These are phyloP conservation scores for Cyberlindnera petersonii DNA, from an alignment of 805 yeast genomes.

Conservation along the genomic window DNA sequence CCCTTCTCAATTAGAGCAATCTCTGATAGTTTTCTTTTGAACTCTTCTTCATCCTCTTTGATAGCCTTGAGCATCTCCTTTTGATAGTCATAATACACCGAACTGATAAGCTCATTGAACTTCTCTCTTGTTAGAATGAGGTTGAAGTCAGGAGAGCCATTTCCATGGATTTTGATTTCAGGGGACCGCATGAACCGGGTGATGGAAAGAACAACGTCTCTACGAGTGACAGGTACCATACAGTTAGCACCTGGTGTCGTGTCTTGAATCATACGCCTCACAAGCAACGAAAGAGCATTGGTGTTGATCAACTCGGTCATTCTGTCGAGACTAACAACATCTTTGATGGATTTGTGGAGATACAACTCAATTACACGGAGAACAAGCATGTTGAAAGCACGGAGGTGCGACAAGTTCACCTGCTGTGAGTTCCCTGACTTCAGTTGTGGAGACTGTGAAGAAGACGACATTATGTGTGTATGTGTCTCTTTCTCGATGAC, in stretches of 20 bases:
- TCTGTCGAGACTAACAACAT: constrained; percentile 21
- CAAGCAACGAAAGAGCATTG: constrained; percentile 15
- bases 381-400: constrained; percentile 23
- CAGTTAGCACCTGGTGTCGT: constrained; percentile 6
- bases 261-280: constrained; percentile 11
- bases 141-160: constrained; percentile 24
- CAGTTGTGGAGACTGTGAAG: not conserved
- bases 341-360: constrained; percentile 23
- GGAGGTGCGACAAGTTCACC: constrained; percentile 10
- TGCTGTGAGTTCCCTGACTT: not conserved
- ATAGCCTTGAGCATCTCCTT: constrained; percentile 9
- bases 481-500: no score
- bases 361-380: constrained; percentile 26
- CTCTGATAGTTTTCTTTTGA: constrained; percentile 13
- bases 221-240: constrained; percentile 11
- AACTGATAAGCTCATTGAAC: constrained; percentile 18
- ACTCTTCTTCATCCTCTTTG: constrained; percentile 15
- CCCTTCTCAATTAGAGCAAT: constrained; percentile 22
- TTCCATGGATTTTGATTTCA: constrained; percentile 24
- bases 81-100: constrained; percentile 11
- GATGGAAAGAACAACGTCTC: constrained; percentile 26
- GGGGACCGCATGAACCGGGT: constrained; percentile 22
- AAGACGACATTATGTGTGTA: no score
- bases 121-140: constrained; percentile 17
- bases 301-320: constrained; percentile 24